Percentiles rank a stretch among this genome's conserved stretches.
These are phyloP conservation scores for Glycine latifolia DNA, from an alignment of 306 rosid species.

Conservation along the genomic window DNA sequence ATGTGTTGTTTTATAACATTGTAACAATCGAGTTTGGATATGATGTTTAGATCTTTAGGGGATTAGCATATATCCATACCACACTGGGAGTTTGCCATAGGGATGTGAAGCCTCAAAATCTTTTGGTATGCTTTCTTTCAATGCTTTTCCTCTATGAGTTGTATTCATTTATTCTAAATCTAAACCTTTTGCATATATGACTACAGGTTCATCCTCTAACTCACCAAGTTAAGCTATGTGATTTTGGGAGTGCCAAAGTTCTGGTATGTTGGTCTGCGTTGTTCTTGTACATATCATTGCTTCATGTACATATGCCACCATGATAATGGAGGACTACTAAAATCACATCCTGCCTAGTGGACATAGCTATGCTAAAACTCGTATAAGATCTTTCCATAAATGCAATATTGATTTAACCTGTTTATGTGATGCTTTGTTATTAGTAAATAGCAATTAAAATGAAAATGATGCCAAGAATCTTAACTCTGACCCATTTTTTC, in stretches of 20 bases:
- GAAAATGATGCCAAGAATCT: constrained; percentile 11
- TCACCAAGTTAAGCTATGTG: constrained; percentile 92
- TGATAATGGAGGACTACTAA: neutral
- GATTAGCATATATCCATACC: constrained; percentile 82
- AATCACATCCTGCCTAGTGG: neutral
- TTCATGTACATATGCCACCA: constrained; percentile 6
- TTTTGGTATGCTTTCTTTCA: constrained; percentile 63
- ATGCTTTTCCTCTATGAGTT: constrained; percentile 32
- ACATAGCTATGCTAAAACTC: constrained; percentile 12
- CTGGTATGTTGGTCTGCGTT: constrained; percentile 60
- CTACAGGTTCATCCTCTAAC: constrained; percentile 85
- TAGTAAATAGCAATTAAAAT: constrained; percentile 23
- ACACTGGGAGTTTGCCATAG: constrained; percentile 87
- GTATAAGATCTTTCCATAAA: neutral
- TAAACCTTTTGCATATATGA: constrained; percentile 30
- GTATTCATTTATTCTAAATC: constrained; percentile 27
- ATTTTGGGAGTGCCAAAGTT: constrained; percentile 92
- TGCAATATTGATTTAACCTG: constrained; percentile 9
- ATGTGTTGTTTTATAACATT: constrained; percentile 1
- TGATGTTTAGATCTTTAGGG: constrained; percentile 75
- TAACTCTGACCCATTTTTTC: neutral
- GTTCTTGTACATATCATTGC: constrained; percentile 10
- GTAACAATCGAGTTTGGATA: constrained; percentile 32
- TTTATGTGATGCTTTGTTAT: neutral
- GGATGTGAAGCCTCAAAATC: constrained; percentile 91